Evolutionary conservation across 345 rosid genomes (phyloP).

Genomic region (Citropsis articulata): DNA sequence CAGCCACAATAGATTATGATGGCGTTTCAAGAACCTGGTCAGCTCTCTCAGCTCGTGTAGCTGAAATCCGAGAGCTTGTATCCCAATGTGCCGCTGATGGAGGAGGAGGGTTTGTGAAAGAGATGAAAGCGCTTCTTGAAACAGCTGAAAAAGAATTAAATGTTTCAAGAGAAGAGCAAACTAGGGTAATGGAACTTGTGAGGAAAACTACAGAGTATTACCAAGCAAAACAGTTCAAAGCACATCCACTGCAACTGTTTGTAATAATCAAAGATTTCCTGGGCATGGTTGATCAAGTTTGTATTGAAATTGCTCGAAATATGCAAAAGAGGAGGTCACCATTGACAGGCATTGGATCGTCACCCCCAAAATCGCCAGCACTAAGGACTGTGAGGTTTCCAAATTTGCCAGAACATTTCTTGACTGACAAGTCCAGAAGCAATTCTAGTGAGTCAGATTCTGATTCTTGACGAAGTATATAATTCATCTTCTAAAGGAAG

Average conservation of each 20-base stretch:
- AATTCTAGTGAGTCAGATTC: conserved; percentile 62
- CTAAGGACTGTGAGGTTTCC: conserved; percentile 52
- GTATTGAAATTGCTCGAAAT: conserved; percentile 59
- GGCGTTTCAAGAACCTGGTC: conserved; percentile 42
- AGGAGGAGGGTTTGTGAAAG: conserved; percentile 42
- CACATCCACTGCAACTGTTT: conserved; percentile 55
- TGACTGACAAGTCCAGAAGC: conserved; percentile 48
- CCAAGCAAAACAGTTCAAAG: conserved; percentile 51
- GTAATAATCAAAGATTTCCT: conserved; percentile 70
- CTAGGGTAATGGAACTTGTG: conserved; percentile 58
- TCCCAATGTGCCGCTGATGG: conserved; percentile 28
- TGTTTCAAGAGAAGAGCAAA: conserved; percentile 45
- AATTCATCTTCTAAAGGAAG: background rate
- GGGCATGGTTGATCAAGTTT: conserved; percentile 71
- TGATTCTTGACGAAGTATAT: conserved; percentile 38
- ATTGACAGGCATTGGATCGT: conserved; percentile 22
- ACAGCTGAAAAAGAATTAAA: conserved; percentile 60
- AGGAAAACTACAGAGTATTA: conserved; percentile 73
- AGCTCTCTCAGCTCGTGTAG: conserved; percentile 39
- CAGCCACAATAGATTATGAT: conserved; percentile 63
- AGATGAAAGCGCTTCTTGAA: conserved; percentile 55
- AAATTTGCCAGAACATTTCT: conserved; percentile 58
- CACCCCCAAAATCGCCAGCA: conserved; percentile 31
- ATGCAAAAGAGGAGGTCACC: conserved; percentile 50
- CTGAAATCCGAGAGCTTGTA: conserved; percentile 40